Evolutionary conservation across 179 eudicot species (phyloP).

Genomic region (Drosera spatulata): DNA sequence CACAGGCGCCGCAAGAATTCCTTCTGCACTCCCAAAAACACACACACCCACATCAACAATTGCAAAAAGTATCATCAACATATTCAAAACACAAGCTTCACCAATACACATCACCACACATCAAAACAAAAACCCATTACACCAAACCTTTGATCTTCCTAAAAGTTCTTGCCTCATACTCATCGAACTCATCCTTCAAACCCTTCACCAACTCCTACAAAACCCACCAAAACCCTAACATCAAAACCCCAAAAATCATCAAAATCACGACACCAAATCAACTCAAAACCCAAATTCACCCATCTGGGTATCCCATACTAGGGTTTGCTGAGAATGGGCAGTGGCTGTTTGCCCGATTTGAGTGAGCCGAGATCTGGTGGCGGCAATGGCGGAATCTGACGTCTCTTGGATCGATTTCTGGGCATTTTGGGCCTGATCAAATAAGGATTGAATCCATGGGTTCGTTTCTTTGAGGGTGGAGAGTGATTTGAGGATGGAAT

Average conservation of each 20-base stretch:
- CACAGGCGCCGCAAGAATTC: constrained; percentile 38
- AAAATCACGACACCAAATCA: neutral
- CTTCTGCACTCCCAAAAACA: constrained; percentile 26
- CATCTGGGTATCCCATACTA: constrained; percentile 19
- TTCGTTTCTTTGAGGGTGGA: constrained; percentile 14
- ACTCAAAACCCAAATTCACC: neutral
- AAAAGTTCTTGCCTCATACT: constrained; percentile 42
- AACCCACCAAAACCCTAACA: neutral
- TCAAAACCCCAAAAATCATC: neutral
- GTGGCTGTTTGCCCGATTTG: constrained; percentile 55
- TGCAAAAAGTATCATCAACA: neutral
- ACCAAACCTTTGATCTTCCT: constrained; percentile 54
- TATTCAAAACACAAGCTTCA: no score
- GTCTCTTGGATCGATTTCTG: constrained; percentile 28
- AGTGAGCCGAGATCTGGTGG: constrained; percentile 47
- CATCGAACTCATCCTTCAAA: constrained; percentile 41
- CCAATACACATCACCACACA: no score
- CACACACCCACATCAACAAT: neutral
- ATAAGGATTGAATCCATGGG: constrained; percentile 61
- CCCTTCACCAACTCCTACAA: constrained; percentile 57
- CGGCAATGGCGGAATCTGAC: constrained; percentile 32
- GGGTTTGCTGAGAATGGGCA: constrained; percentile 56
- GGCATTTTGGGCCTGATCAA: constrained; percentile 35
- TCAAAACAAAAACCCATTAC: neutral
- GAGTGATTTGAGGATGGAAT: constrained; percentile 15